Evolutionary conservation across 2,329 filamentous ascomycete genomes (phyloP), one percentile per base, ranked within the genome.

Genomic region (Coniochaeta prunicola): DNA sequence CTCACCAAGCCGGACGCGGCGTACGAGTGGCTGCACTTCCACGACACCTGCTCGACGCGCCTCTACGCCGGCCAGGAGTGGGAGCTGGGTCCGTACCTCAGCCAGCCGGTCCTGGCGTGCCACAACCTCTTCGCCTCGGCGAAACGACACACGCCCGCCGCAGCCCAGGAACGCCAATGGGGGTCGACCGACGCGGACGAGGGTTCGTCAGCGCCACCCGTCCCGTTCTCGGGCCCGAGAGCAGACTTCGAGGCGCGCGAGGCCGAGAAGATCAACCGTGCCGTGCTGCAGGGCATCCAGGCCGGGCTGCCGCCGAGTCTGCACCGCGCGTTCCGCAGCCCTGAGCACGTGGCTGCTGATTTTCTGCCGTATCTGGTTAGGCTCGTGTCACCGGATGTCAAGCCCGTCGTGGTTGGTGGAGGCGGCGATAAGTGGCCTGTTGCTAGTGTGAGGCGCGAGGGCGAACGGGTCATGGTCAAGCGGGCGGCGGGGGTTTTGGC

Each of bases 21-120:
- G 0, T 96, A 96, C 71, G 93, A 97, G 68, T 99, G 94, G 94
- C 83, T 99, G 58, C 81, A 96, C 71, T 97, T 99, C 73, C 90
- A 97, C 72, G 94, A 97, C 67, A 78, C 80, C 0, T 86, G 96
- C 62, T 91, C 91, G 26, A 86, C 87, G 0, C 85, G 87, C 40
- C 81, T 97, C 1, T 96, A 87, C 69, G 77, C 85, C n/a, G 87
- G 84, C 60, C 93, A 97, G 70, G 92, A 96, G 59, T 99, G 94
- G 90, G 94, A 99, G 72, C 77, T 99, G 17, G 84, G 83, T 0
- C 87, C 91, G 0, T 99, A 99, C 70, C 82, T 97, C 55, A 90
- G 87, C 66, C 90, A 94, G 64, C 88, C 93, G 0, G 83, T 94
- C 17, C 82, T 97, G 1, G 94, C 91, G 3, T 97, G 96, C 68